phyloP scores from a whole-genome alignment of 116 monocot species.

The Phalaenopsis hybrid region DNA sequence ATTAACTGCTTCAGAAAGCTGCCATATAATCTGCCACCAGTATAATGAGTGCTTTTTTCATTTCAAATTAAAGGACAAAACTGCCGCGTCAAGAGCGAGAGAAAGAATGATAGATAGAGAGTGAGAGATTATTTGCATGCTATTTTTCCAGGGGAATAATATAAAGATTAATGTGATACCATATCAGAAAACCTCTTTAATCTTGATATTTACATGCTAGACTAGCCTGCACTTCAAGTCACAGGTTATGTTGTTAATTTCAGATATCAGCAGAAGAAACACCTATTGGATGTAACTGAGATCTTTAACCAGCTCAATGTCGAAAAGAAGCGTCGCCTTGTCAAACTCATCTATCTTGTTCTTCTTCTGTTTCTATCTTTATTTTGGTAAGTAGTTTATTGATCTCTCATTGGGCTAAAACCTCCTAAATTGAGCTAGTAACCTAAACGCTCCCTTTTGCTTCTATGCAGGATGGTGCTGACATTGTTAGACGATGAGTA shows the following conservation, averaged over 20 bases:
- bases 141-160: background rate
- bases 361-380: conserved; percentile 70
- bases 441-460: background rate
- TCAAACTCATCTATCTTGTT: conserved; percentile 61
- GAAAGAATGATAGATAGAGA: background rate
- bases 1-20: no score
- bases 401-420: background rate
- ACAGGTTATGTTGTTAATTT: conserved; percentile 6
- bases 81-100: no score
- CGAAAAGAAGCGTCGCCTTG: conserved; percentile 73
- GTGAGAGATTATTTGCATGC: background rate
- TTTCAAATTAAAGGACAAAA: no score
- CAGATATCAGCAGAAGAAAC: conserved; percentile 57
- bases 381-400: conserved; percentile 46
- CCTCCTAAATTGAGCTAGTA: background rate
- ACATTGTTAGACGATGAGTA: conserved; percentile 42
- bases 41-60: no score
- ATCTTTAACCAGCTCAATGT: conserved; percentile 65
- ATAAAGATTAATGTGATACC: background rate
- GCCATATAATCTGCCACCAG: no score
- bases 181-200: background rate
- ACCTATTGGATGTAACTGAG: conserved; percentile 89
- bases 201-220: background rate
- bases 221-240: background rate
- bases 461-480: conserved; percentile 45